These are phyloP conservation scores for Mucor piriformis DNA, from an alignment of 371 early-diverging fungal genomes.

Conservation along the genomic window DNA sequence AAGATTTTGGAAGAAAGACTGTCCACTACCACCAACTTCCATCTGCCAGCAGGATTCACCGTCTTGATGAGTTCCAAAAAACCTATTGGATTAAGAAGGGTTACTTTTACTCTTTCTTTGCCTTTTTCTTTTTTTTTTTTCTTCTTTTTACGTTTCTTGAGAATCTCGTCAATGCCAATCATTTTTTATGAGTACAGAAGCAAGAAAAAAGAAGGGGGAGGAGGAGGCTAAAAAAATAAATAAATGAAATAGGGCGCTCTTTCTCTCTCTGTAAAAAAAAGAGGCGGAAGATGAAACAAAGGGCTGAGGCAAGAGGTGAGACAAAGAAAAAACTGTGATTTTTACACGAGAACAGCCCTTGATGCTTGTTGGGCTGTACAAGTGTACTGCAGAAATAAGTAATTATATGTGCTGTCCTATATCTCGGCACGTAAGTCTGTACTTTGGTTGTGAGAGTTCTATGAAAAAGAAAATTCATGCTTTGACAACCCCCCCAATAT, in stretches of 20 bases:
- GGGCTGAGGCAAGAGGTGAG: neutral
- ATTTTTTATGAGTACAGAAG: slow-evolving; percentile 15
- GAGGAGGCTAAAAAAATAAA: neutral
- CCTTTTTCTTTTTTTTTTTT: no score
- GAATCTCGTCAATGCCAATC: slow-evolving; percentile 50
- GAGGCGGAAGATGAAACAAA: neutral
- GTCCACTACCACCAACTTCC: slow-evolving; percentile 94
- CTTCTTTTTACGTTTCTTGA: slow-evolving; percentile 46
- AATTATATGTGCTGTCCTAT: no score
- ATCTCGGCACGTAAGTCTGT: no score
- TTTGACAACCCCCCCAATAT: no score
- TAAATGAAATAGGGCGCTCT: neutral
- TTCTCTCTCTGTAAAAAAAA: no score
- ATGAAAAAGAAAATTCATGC: no score
- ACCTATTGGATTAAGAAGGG: no score
- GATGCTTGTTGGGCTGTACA: no score
- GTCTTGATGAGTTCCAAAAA: slow-evolving; percentile 73
- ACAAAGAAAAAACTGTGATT: neutral
- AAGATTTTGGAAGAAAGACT: slow-evolving; percentile 81
- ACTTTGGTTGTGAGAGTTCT: no score
- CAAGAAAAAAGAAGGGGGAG: slow-evolving; percentile 4
- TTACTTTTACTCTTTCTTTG: no score
- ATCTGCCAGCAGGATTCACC: slow-evolving; percentile 68
- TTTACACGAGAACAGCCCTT: no score
- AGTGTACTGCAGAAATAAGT: no score